Base-by-base conservation (phyloP, 2,329 filamentous ascomycete species). In the Ophiostoma australiae region DNA sequence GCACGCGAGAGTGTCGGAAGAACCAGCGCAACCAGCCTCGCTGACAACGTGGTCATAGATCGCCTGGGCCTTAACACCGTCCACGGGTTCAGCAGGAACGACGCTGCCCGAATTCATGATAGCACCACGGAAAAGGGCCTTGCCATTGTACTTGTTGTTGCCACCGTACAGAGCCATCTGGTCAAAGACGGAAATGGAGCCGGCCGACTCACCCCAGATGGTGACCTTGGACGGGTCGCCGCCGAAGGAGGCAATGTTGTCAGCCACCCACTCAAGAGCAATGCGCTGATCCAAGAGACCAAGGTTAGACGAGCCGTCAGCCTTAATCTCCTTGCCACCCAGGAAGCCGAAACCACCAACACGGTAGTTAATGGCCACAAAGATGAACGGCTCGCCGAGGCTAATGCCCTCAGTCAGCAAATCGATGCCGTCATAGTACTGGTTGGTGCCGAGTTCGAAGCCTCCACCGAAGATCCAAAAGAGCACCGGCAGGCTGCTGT, bases 291-390 rank as follows among this genome's bases (percentile, higher is more conserved):
- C 91, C 0, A 91, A 82, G 3, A 92, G 83, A 2, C 91, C 91
- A 2, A 92, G 78, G 76, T 94, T 94, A 3, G 71, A 79, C 1
- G 88, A 84, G 1, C 90, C 90, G 73, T 92, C 90, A 4, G 83
- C 82, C 3, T 89, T 81, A 63, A 93, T 83, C 77, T 93, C 90
- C 69, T 85, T 85, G 7, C 90, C 90, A 0, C 87, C 85, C 77
- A 93, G 77, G 80, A 93, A 93, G 0, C 91, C 91, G 73, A 93
- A 93, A 0, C 88, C 90, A 8, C 86, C 90, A 0, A 91, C 82
- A 1, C 91, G 89, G 79, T 96, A 94, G 80, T 93, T 94, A 76
- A 94, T 87, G 0, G 89, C 86, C 0, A 94, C 91, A 70, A 89
- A 91, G 67, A 96, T 80, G 73, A 94, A 88, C 0, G 90, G 89